Conservation (phyloP, 1,284 basidiomycete species). For the Fomitopsis betulina region DNA sequence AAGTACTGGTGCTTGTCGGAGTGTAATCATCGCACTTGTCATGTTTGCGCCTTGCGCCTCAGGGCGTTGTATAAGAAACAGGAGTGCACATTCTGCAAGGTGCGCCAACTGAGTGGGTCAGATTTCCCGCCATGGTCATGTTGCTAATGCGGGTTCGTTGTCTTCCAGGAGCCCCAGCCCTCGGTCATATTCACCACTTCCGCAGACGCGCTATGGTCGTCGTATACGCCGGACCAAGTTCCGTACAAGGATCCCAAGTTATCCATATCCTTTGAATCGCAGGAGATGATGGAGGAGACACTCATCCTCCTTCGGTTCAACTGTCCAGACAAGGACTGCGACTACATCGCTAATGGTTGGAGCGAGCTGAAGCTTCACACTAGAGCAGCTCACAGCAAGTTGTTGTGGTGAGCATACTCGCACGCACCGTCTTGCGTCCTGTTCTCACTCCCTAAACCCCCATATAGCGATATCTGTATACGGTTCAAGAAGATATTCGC, state of each 20-base stretch:
- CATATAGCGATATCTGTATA: conserved; percentile 79
- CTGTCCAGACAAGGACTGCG: conserved; percentile 79
- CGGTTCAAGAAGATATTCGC: conserved; percentile 92
- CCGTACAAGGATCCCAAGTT: conserved; percentile 76
- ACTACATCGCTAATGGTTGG: conserved; percentile 86
- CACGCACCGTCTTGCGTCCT: not conserved
- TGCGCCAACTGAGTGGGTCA: conserved; percentile 25
- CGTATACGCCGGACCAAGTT: conserved; percentile 54
- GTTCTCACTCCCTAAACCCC: not conserved
- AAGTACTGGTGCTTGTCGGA: conserved; percentile 86
- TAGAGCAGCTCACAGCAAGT: conserved; percentile 68
- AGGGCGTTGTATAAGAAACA: conserved; percentile 90
- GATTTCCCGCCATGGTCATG: not conserved
- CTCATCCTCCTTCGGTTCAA: conserved; percentile 89
- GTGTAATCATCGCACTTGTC: conserved; percentile 92
- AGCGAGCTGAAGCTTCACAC: conserved; percentile 82
- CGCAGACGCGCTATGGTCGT: conserved; percentile 57
- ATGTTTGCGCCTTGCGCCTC: conserved; percentile 89
- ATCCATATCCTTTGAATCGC: conserved; percentile 83
- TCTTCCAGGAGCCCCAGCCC: conserved; percentile 66
- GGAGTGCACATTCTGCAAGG: conserved; percentile 98
- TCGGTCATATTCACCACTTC: conserved; percentile 82
- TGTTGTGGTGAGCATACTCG: conserved; percentile 69
- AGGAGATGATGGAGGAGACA: conserved; percentile 94
- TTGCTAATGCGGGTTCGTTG: not conserved